Conservation (phyloP, 306 rosid species). For the Quercus alba region DNA sequence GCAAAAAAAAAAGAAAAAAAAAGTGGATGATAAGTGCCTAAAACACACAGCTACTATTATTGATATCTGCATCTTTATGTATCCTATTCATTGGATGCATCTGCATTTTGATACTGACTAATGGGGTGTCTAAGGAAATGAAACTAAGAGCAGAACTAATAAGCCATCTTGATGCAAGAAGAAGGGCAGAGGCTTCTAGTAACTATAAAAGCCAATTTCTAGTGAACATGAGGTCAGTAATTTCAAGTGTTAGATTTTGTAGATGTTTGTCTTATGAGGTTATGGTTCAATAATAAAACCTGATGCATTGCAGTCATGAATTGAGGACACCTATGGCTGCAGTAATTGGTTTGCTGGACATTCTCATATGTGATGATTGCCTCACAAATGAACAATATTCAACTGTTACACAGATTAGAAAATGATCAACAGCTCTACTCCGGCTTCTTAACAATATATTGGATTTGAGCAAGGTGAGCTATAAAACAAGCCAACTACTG, state of each 20-base stretch:
- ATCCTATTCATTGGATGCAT: constrained; percentile 89
- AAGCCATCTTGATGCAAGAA: constrained; percentile 94
- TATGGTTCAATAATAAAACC: background rate
- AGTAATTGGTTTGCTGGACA: constrained; percentile 94
- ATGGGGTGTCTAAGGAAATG: constrained; percentile 99
- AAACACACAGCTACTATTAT: constrained; percentile 9
- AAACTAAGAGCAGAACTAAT: constrained; percentile 91
- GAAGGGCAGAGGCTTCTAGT: constrained; percentile 96
- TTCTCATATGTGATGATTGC: constrained; percentile 93
- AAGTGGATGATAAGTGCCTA: no score
- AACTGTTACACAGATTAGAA: constrained; percentile 90
- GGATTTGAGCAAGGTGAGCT: constrained; percentile 87
- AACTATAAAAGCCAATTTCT: constrained; percentile 97
- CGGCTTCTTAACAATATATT: constrained; percentile 96
- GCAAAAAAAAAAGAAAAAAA: no score
- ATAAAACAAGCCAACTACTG: constrained; percentile 3
- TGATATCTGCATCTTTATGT: constrained; percentile 87
- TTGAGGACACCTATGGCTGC: constrained; percentile 99
- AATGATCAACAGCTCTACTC: constrained; percentile 92
- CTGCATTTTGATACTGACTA: constrained; percentile 88
- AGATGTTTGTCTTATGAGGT: background rate
- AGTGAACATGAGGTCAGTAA: constrained; percentile 90
- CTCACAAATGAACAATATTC: constrained; percentile 89
- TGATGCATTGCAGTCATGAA: constrained; percentile 69
- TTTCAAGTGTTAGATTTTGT: background rate